Conservation (phyloP, 306 rosid genomes). For the Arachis hypogaea region DNA sequence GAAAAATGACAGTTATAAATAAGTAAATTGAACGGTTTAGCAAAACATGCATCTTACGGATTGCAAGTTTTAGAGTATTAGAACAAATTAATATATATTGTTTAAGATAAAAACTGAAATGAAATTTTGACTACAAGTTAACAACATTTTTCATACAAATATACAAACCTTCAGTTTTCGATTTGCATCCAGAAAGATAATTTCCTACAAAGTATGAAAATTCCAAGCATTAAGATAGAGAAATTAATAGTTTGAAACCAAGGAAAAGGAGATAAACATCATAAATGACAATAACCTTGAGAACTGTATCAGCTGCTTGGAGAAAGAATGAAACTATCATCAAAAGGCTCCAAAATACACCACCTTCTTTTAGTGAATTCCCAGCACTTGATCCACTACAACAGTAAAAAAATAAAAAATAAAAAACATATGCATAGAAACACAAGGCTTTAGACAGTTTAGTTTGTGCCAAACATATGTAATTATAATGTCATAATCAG, state of each 20-base stretch:
- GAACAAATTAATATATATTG: background rate
- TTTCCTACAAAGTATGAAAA: constrained; percentile 64
- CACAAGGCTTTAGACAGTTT: background rate
- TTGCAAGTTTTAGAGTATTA: constrained; percentile 7
- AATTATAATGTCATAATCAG: background rate
- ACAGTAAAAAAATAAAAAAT: constrained; percentile 34
- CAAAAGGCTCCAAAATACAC: constrained; percentile 84
- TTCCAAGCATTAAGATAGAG: constrained; percentile 35
- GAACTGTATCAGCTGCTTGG: constrained; percentile 85
- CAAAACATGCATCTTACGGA: constrained; percentile 1
- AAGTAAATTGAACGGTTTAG: constrained; percentile 25
- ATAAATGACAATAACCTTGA: constrained; percentile 64
- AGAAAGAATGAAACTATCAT: constrained; percentile 86
- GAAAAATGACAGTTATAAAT: background rate
- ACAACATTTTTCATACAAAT: constrained; percentile 1
- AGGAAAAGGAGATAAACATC: constrained; percentile 33
- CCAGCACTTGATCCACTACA: constrained; percentile 86
- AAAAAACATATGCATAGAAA: constrained; percentile 37
- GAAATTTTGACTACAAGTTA: constrained; percentile 11
- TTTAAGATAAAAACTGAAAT: constrained; percentile 8
- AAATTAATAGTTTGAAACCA: constrained; percentile 22
- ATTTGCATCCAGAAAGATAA: constrained; percentile 69
- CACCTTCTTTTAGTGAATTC: constrained; percentile 75
- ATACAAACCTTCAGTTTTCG: constrained; percentile 61
- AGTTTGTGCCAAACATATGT: background rate